Base-by-base conservation (phyloP, 768 basidiomycete species). In the Mycena albidolilacea region DNA sequence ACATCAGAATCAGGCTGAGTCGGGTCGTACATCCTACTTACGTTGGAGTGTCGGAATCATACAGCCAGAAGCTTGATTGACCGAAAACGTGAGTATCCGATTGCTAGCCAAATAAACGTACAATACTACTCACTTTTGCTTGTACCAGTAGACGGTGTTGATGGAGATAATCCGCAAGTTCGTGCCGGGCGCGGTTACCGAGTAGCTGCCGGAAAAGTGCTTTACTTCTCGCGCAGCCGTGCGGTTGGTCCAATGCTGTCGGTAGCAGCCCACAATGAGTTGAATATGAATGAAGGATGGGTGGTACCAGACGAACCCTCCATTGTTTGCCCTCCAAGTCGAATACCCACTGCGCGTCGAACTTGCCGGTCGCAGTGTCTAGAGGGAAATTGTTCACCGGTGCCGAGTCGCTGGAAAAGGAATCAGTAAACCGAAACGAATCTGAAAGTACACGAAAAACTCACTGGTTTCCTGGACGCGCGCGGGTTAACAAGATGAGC, bases 61-160 rank as follows among this genome's bases (percentile, higher is more conserved):
- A 92, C 1, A 91, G 81, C 87, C 89, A 91, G 76, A 90, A 89
- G 79, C 90, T 90, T 39, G 11, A 43, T 30, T 30, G 30, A 46
- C 4, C n/a, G 37, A 7, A 46, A 50, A 65, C 50, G n/a, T n/a
- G 63, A 41, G 11, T n/a, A 43, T 21, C 14, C 3, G 41, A 43
- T 12, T 10, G 15, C 30, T 30, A 2, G 30, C 30, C 30, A 30
- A 30, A 30, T 4, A 30, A 30, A 30, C 30, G 30, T 30, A 30
- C 30, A 30, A 4, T 30, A 30, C 30, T 30, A 30, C 84, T 72
- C 73, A 89, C 90, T 90, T 90, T 76, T 83, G 82, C 74, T 87
- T 89, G 77, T 91, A 91, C 89, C 90, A 90, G 72, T 89, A 91
- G 8, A 88, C 85, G 9, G 88, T 88, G 72, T 91, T 92, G 70